Evolutionary conservation across 2,329 filamentous ascomycete species (phyloP).

Genomic region (Chrysoporthe austroafricana): DNA sequence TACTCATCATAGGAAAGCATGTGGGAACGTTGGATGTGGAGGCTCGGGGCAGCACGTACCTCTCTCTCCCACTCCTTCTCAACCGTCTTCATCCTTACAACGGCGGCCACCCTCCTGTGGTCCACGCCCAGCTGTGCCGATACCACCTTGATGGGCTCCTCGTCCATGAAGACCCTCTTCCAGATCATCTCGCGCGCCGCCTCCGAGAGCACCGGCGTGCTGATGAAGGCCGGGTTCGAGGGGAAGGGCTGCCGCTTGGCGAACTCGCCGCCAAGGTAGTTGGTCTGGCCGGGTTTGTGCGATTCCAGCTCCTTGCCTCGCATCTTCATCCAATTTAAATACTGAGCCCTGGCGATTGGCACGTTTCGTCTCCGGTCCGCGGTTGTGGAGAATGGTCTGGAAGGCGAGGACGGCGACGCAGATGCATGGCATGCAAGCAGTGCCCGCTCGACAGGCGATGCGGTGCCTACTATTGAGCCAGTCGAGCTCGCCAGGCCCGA

Average conservation of each 20-base stretch:
- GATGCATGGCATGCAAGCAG: constrained; percentile 15
- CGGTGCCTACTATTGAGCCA: constrained; percentile 9
- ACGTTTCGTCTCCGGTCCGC: constrained; percentile 41
- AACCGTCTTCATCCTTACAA: constrained; percentile 82
- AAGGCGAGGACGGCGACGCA: constrained; percentile 5
- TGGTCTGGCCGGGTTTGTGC: constrained; percentile 32
- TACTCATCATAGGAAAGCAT: constrained; percentile 57
- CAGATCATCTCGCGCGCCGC: constrained; percentile 75
- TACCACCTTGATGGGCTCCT: constrained; percentile 73
- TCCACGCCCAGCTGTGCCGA: constrained; percentile 79
- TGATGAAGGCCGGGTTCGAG: constrained; percentile 70
- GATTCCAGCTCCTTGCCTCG: constrained; percentile 29
- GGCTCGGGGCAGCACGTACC: constrained; percentile 61
- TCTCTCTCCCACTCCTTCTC: constrained; percentile 77
- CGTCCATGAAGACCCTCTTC: constrained; percentile 64
- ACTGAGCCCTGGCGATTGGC: constrained; percentile 41
- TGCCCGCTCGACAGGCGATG: constrained; percentile 22
- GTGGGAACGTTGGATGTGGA: constrained; percentile 19
- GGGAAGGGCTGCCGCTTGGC: constrained; percentile 65
- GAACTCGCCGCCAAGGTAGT: constrained; percentile 46
- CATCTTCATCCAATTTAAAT: constrained; percentile 43
- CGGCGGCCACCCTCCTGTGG: constrained; percentile 81
- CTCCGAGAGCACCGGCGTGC: constrained; percentile 75
- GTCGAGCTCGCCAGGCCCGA: constrained; percentile 21
- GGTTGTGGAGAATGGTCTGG: constrained; percentile 45